Base-by-base conservation (phyloP, 2,329 filamentous ascomycete species). In the Hymenoscyphus infarciens region DNA sequence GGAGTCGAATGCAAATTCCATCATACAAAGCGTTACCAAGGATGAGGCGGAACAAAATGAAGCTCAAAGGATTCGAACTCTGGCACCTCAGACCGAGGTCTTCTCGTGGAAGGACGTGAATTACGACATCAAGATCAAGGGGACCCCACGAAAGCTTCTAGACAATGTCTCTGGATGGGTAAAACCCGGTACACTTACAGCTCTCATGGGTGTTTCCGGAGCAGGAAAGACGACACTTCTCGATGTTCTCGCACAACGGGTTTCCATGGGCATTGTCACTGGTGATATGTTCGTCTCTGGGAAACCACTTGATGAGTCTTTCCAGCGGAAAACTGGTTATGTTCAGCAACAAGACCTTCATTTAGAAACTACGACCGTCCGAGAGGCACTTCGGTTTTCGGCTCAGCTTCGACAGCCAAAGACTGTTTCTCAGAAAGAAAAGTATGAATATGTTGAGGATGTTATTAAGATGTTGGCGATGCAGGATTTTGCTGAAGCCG, bases 261-360 rank as follows among this genome's bases (percentile, higher is more conserved):
- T 90, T 4, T 92, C 90, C 0, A 95, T 95, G 87, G 93, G 93
- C 76, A 88, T 96, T 10, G 91, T 97, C 59, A 87, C 85, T 4
- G 93, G 93, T 59, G 89, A 95, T 69, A 96, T 97, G 88, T 61
- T 73, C 0, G 68, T 74, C 7, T 68, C 65, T 3, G 72, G 72
- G 1, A 69, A 70, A 35, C 66, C 67, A 1, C 64, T 69, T 1
- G 67, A 71, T 56, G 81, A 83, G 52, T 92, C 89, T 1, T 97
- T 97, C 82, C 92, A 96, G 75, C 88, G 92, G 66, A 95, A 94
- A 78, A 96, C 91, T 0, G 93, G 92, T 38, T 97, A 97, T 69
- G 92, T 94, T 45, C 91, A 97, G 73, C 93, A 97, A 75, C 92
- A 96, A 75, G 93, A 97, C 83, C 82, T 97, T 3, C 93, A 97